Evolutionary conservation across 2,329 filamentous ascomycete genomes (phyloP).

Genomic region (Ceratocystis harringtonii): DNA sequence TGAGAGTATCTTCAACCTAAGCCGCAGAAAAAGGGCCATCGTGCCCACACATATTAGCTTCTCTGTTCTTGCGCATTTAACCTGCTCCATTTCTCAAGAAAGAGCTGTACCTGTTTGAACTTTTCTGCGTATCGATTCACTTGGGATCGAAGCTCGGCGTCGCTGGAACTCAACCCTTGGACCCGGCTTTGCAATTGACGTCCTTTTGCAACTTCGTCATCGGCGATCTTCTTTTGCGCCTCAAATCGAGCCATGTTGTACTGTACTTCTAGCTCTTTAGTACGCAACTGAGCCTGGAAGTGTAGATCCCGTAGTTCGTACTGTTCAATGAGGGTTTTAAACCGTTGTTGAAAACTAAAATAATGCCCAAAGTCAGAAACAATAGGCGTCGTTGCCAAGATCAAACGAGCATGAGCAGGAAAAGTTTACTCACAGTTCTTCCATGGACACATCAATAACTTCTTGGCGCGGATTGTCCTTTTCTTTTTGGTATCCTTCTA

Average conservation of each 20-base stretch:
- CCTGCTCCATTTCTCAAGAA: constrained; percentile 16
- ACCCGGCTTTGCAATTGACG: constrained; percentile 82
- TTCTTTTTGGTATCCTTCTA: constrained; percentile 77
- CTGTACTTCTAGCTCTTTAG: constrained; percentile 91
- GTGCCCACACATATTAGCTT: constrained; percentile 9
- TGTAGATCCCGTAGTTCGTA: constrained; percentile 92
- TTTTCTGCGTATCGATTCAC: constrained; percentile 98
- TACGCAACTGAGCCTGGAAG: constrained; percentile 80
- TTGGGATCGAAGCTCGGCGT: constrained; percentile 83
- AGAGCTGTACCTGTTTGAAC: constrained; percentile 79
- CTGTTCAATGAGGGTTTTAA: constrained; percentile 91
- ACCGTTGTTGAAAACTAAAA: constrained; percentile 63
- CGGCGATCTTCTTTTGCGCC: constrained; percentile 75
- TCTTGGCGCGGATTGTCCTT: constrained; percentile 71
- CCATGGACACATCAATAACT: constrained; percentile 71
- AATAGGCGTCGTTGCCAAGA: neutral
- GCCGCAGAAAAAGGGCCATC: neutral
- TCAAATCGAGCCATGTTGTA: constrained; percentile 80
- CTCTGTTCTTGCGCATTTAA: neutral
- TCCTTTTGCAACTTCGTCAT: constrained; percentile 63
- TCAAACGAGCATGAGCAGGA: neutral
- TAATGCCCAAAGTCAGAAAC: constrained; percentile 16
- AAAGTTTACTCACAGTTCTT: constrained; percentile 59
- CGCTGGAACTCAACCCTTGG: constrained; percentile 88
- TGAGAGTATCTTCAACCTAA: constrained; percentile 93